A percentile compares a stretch with the other conserved stretches of the same genome.
phyloP scores from a whole-genome alignment of 1,284 basidiomycete genomes.

The Meira nashicola region DNA sequence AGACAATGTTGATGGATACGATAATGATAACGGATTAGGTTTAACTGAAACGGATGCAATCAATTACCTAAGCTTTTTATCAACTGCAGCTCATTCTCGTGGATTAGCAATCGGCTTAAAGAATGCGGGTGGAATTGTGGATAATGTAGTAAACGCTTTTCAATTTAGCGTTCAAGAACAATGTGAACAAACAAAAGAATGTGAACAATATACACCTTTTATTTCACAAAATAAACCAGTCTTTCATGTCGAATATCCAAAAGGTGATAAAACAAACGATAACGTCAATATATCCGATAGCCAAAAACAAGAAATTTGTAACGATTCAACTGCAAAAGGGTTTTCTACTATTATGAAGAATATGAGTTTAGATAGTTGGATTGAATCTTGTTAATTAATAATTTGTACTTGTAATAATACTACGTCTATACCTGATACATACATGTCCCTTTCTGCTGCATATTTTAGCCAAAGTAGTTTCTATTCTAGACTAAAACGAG shows the following conservation, averaged over 20 bases:
- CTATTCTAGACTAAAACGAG: no score
- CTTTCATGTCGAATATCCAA: slow-evolving; percentile 14
- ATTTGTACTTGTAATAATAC: no score
- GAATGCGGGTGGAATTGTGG: slow-evolving; percentile 43
- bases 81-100: slow-evolving; percentile 24
- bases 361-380: slow-evolving; percentile 7
- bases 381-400: not conserved
- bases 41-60: slow-evolving; percentile 36
- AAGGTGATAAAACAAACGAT: slow-evolving; percentile 3
- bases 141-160: slow-evolving; percentile 2
- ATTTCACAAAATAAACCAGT: slow-evolving; percentile 9
- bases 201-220: slow-evolving; percentile 7
- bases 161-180: slow-evolving; percentile 8
- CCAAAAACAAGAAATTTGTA: not conserved
- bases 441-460: no score
- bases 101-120: slow-evolving; percentile 45
- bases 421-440: no score
- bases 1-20: slow-evolving; percentile 52
- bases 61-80: slow-evolving; percentile 47
- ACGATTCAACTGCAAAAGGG: not conserved
- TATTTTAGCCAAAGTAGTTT: no score
- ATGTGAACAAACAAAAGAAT: slow-evolving; percentile 7
- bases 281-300: not conserved
- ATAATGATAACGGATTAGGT: slow-evolving; percentile 34
- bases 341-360: slow-evolving; percentile 10